These are phyloP conservation scores for Tuber brumale DNA, from an alignment of 495 filamentous ascomycete genomes.

Conservation along the genomic window DNA sequence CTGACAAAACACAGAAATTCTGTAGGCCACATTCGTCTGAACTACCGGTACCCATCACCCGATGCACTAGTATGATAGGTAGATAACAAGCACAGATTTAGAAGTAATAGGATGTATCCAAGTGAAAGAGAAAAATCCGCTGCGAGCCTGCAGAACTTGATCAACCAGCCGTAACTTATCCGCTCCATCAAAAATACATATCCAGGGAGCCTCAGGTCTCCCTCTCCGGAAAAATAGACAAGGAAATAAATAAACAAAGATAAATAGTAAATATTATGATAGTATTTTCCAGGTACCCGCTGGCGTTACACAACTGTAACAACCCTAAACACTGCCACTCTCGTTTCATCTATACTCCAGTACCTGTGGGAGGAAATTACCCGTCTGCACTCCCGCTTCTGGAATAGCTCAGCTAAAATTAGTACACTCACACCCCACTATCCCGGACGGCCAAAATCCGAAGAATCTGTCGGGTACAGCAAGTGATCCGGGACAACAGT, in stretches of 20 bases:
- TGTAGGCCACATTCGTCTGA: not conserved
- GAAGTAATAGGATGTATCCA: not conserved
- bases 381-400: not conserved
- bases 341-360: not conserved
- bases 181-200: not conserved
- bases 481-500: too few relatives aligned
- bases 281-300: not conserved
- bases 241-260: not conserved
- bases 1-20: not conserved
- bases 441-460: too few relatives aligned
- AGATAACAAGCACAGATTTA: not conserved
- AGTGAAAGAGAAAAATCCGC: not conserved
- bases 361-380: not conserved
- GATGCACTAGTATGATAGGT: not conserved
- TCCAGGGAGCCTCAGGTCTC: not conserved
- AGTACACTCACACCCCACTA: too few relatives aligned
- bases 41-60: not conserved
- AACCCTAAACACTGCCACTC: not conserved
- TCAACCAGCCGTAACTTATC: not conserved
- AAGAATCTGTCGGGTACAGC: too few relatives aligned
- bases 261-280: not conserved
- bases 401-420: not conserved
- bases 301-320: not conserved
- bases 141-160: not conserved
- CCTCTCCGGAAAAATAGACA: not conserved